Conservation (phyloP, 148 eudicot species). For the Heliamphora exappendiculata region DNA sequence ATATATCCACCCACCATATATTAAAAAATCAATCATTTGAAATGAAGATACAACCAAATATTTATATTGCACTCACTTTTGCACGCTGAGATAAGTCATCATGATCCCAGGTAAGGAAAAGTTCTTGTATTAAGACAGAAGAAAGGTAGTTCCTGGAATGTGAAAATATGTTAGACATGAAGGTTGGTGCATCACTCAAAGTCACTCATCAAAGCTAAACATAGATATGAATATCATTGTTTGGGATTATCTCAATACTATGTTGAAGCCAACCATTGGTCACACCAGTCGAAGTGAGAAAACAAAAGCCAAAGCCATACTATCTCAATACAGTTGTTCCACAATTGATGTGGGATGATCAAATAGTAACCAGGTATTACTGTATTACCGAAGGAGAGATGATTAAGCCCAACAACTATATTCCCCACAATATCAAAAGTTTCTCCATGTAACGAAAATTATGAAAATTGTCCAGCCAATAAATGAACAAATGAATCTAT, state of each 20-base stretch:
- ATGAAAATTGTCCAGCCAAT: neutral
- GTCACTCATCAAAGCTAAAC: neutral
- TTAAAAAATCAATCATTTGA: neutral
- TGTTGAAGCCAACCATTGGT: neutral
- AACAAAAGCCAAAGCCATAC: neutral
- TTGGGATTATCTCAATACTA: neutral
- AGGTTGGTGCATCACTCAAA: neutral
- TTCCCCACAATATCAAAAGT: neutral
- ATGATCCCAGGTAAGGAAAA: slow-evolving; percentile 96
- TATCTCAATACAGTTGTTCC: neutral
- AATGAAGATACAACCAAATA: neutral
- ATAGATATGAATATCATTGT: neutral
- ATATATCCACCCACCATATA: neutral
- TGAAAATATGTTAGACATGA: neutral
- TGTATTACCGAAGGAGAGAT: too few species aligned
- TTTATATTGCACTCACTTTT: slow-evolving; percentile 50
- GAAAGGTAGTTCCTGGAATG: slow-evolving; percentile 89
- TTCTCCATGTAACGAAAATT: neutral
- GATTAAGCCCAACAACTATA: neutral
- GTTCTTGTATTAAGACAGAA: slow-evolving; percentile 89
- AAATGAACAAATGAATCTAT: too few species aligned
- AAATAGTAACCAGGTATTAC: neutral
- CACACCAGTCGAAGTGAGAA: neutral
- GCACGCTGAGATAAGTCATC: slow-evolving; percentile 83
- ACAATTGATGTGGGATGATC: neutral